phyloP scores from a whole-genome alignment of 163 green algal genomes.

The Chloromonas sp. region DNA sequence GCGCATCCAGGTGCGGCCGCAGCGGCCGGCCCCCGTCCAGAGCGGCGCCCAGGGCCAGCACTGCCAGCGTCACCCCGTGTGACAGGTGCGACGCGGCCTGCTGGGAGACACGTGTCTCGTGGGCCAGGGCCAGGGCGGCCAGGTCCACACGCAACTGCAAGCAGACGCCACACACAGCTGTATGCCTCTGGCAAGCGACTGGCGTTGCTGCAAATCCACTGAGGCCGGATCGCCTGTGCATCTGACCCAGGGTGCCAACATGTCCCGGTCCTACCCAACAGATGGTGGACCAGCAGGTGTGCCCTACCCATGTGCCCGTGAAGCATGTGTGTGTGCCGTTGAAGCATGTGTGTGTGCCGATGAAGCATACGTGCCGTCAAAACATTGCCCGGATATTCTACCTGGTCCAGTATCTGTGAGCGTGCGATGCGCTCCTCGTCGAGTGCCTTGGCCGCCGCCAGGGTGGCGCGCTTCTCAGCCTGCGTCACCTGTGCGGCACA shows the following conservation, averaged over 20 bases:
- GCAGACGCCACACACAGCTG: not conserved
- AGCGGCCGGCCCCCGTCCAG: not conserved
- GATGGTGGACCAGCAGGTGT: no score
- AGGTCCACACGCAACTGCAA: not conserved
- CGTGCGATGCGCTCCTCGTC: not conserved
- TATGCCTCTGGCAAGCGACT: not conserved
- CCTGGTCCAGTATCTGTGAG: no score
- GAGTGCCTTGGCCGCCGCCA: not conserved
- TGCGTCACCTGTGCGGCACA: not conserved
- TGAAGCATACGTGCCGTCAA: no score
- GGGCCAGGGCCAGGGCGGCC: not conserved
- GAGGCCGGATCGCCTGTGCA: no score
- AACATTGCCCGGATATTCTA: no score
- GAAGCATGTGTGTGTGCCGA: no score
- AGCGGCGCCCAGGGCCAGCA: not conserved
- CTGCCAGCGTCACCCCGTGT: not conserved
- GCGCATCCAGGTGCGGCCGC: not conserved
- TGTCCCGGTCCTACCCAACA: no score
- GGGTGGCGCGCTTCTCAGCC: constrained; percentile 1
- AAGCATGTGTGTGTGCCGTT: no score
- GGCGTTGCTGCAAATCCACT: no score
- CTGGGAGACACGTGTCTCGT: not conserved
- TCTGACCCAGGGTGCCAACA: no score
- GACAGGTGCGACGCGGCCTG: not conserved
- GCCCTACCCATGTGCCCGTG: no score